Evolutionary conservation across 805 yeast species (phyloP).

Genomic region (Yamadazyma phyllophila): DNA sequence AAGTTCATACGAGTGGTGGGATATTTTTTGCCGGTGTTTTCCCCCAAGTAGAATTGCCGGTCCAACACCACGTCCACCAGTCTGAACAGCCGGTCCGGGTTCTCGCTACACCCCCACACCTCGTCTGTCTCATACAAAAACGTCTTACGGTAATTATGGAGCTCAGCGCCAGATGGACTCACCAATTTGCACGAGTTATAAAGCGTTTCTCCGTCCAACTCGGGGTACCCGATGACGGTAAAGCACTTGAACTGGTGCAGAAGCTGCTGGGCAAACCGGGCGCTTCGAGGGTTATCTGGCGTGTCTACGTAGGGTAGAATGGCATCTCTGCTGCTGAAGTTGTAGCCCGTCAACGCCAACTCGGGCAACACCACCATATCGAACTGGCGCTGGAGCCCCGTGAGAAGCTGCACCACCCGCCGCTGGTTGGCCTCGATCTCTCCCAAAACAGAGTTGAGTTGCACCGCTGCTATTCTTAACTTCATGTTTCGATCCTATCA

Average conservation of each 20-base stretch:
- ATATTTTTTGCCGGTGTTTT: background rate
- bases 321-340: slow-evolving; percentile 47
- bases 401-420: slow-evolving; percentile 44
- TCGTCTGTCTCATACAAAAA: slow-evolving; percentile 79
- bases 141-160: slow-evolving; percentile 72
- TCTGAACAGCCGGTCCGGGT: slow-evolving; percentile 54
- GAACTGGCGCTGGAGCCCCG: slow-evolving; percentile 14
- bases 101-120: slow-evolving; percentile 74
- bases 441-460: slow-evolving; percentile 65
- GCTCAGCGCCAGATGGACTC: slow-evolving; percentile 52
- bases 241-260: slow-evolving; percentile 55
- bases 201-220: slow-evolving; percentile 35
- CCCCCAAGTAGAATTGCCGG: slow-evolving; percentile 17
- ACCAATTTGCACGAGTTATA: slow-evolving; percentile 75
- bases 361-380: slow-evolving; percentile 84
- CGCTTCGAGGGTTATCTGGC: slow-evolving; percentile 45
- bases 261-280: slow-evolving; percentile 54
- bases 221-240: slow-evolving; percentile 84
- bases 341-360: slow-evolving; percentile 81
- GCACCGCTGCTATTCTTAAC: slow-evolving; percentile 62
- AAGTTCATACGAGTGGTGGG: slow-evolving; percentile 46
- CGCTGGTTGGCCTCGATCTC: slow-evolving; percentile 51
- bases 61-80: slow-evolving; percentile 41
- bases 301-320: slow-evolving; percentile 60
- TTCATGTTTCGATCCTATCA: slow-evolving; percentile 32